A percentile compares a stretch with the other conserved stretches of the same genome.
Conservation (phyloP, 2,329 filamentous ascomycete species). For the Penicillium sp. region DNA sequence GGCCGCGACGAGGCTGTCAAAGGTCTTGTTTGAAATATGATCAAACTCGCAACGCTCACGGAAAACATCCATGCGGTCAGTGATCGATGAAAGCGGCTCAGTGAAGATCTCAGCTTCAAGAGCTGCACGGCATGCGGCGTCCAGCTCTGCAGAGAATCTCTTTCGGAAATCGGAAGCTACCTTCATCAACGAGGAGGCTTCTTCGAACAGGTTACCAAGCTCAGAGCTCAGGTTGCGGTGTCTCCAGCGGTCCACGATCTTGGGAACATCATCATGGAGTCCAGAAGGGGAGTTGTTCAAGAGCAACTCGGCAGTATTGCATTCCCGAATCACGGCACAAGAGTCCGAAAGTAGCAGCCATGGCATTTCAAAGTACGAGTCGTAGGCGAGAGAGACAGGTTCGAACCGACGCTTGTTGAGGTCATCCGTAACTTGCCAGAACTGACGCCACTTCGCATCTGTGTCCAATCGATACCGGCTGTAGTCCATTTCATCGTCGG, state of each 20-base stretch:
- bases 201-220: conserved; percentile 52
- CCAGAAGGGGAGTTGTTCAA: conserved; percentile 59
- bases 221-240: conserved; percentile 42
- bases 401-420: conserved; percentile 82
- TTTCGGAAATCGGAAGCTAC: conserved; percentile 67
- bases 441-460: conserved; percentile 81
- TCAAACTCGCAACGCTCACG: conserved; percentile 75
- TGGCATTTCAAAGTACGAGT: conserved; percentile 64
- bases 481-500: conserved; percentile 66
- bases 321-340: conserved; percentile 72
- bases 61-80: conserved; percentile 71
- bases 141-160: conserved; percentile 64
- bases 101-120: conserved; percentile 70
- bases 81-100: conserved; percentile 63
- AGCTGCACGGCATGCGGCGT: conserved; percentile 62
- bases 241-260: conserved; percentile 41
- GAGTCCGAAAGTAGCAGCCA: conserved; percentile 84
- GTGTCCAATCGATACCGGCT: conserved; percentile 68
- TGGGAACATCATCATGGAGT: conserved; percentile 36
- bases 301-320: conserved; percentile 70
- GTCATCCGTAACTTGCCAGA: conserved; percentile 79
- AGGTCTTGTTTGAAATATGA: conserved; percentile 77
- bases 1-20: conserved; percentile 61
- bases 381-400: conserved; percentile 71
- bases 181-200: conserved; percentile 60